These are phyloP conservation scores for Sporothrix curviconia DNA, from an alignment of 2,329 filamentous ascomycete genomes.

Conservation along the genomic window DNA sequence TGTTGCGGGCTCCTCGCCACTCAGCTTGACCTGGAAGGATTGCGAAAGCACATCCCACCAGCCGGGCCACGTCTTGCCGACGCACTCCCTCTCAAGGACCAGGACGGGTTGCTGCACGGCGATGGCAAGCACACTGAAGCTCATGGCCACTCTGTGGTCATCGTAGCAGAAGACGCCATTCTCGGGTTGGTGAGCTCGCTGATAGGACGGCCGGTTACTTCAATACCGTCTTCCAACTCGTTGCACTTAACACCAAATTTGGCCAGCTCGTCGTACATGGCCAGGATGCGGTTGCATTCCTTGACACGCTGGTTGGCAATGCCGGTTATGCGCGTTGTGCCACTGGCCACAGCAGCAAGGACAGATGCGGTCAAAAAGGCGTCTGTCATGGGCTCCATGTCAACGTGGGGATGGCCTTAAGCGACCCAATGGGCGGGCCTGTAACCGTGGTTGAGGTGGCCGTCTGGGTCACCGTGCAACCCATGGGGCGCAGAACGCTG, in stretches of 20 bases:
- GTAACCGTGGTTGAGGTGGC: slow-evolving; percentile 85
- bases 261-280: slow-evolving; percentile 89
- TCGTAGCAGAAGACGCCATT: slow-evolving; percentile 85
- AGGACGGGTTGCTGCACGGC: slow-evolving; percentile 65
- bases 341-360: slow-evolving; percentile 79
- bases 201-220: slow-evolving; percentile 51
- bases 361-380: slow-evolving; percentile 94
- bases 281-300: slow-evolving; percentile 92
- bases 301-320: slow-evolving; percentile 98
- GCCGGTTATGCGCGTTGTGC: slow-evolving; percentile 78
- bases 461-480: slow-evolving; percentile 81
- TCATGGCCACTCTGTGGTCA: slow-evolving; percentile 97
- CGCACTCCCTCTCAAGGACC: slow-evolving; percentile 84
- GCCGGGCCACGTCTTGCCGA: slow-evolving; percentile 95
- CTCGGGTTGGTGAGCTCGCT: slow-evolving; percentile 47
- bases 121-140: slow-evolving; percentile 82
- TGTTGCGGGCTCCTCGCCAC: slow-evolving; percentile 57
- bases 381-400: slow-evolving; percentile 99
- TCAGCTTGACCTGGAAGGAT: slow-evolving; percentile 68
- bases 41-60: slow-evolving; percentile 91
- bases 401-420: slow-evolving; percentile 75
- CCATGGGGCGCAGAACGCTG: slow-evolving; percentile 87
- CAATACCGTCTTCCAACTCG: slow-evolving; percentile 92
- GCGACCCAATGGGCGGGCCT: slow-evolving; percentile 66
- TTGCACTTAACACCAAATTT: slow-evolving; percentile 86